Evolutionary conservation across 1,284 basidiomycete species (phyloP).

Genomic region (Microbotryum violaceum): DNA sequence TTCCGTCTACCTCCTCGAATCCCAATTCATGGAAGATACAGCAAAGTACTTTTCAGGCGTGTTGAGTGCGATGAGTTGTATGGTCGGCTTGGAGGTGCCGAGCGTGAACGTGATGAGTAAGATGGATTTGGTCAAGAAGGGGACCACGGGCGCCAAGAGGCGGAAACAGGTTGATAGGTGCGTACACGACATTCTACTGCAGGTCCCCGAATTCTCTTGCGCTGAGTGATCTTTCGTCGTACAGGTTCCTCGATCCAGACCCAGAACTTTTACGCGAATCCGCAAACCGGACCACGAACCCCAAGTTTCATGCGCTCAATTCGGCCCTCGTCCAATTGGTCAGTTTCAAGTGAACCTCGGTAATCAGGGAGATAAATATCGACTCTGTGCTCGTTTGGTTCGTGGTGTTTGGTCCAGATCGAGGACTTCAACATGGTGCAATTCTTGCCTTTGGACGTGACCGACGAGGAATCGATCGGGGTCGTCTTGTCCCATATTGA

Average conservation of each 20-base stretch:
- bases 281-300: slow-evolving; percentile 60
- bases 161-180: slow-evolving; percentile 65
- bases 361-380: no score
- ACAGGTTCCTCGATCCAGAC: slow-evolving; percentile 90
- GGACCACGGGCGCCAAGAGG: slow-evolving; percentile 57
- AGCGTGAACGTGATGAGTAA: slow-evolving; percentile 99
- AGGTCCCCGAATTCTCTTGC: no score
- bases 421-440: slow-evolving; percentile 97
- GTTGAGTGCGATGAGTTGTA: slow-evolving; percentile 93
- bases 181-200: slow-evolving; percentile 14
- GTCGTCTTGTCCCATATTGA: slow-evolving; percentile 91
- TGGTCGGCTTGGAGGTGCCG: slow-evolving; percentile 94
- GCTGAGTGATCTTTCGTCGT: no score
- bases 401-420: slow-evolving; percentile 53
- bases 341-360: background rate
- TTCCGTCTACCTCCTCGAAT: slow-evolving; percentile 87
- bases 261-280: slow-evolving; percentile 74
- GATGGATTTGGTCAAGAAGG: slow-evolving; percentile 86
- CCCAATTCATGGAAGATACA: slow-evolving; percentile 97
- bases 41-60: slow-evolving; percentile 99
- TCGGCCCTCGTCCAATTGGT: slow-evolving; percentile 90
- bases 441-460: slow-evolving; percentile 89
- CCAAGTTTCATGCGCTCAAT: slow-evolving; percentile 87
- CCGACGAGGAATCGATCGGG: slow-evolving; percentile 80
- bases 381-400: no score